Conservation (phyloP, 176 grass and related monocot genomes). For the Aegilops tauschii region DNA sequence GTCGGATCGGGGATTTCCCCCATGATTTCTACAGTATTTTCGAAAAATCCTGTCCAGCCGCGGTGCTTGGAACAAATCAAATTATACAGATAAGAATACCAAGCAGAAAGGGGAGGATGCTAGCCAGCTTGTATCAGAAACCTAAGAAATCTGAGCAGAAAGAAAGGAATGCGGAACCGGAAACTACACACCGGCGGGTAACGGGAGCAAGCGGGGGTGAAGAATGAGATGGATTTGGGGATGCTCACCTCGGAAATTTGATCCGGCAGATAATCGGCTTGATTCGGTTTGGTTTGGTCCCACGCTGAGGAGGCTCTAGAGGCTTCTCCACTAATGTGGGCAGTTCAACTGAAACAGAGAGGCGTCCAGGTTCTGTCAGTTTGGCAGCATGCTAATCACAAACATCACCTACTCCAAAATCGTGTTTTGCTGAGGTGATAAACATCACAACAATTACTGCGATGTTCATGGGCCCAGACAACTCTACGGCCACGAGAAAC, state of each 20-base stretch:
- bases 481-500: too few species aligned
- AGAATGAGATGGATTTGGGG: background rate
- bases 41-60: background rate
- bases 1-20: background rate
- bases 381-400: too few species aligned
- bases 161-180: background rate
- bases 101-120: background rate
- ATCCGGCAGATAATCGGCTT: background rate
- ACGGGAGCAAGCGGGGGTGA: background rate
- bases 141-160: background rate
- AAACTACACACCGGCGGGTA: background rate
- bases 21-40: background rate
- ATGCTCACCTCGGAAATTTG: background rate
- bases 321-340: background rate
- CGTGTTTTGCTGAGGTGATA: too few species aligned
- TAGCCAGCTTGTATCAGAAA: background rate
- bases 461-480: too few species aligned
- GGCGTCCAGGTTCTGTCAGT: too few species aligned
- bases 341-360: too few species aligned
- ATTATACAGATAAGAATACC: background rate
- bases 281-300: background rate
- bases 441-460: too few species aligned
- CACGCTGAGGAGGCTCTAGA: background rate
- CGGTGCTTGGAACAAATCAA: background rate
- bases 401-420: too few species aligned